Percentiles rank a stretch among this genome's conserved stretches.
phyloP scores from a whole-genome alignment of 805 yeast genomes.

The Hermanozyma aechmeae region DNA sequence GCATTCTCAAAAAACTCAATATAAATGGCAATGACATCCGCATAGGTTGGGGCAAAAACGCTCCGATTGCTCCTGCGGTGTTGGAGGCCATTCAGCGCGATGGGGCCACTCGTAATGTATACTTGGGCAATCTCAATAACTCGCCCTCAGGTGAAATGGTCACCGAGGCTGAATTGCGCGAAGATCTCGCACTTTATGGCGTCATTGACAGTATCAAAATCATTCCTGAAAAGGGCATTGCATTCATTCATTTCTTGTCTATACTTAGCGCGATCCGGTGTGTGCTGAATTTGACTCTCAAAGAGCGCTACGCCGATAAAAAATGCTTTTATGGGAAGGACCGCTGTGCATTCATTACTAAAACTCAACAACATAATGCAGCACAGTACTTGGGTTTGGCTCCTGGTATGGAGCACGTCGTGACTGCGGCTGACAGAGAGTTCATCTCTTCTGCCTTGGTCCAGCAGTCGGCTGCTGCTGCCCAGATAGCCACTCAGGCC shows the following conservation, averaged over 20 bases:
- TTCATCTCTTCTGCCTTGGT: constrained; percentile 66
- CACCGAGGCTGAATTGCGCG: constrained; percentile 56
- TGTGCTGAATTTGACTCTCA: constrained; percentile 62
- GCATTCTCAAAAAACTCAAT: constrained; percentile 71
- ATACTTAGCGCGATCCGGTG: constrained; percentile 81
- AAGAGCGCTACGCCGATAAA: constrained; percentile 61
- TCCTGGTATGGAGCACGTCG: constrained; percentile 77
- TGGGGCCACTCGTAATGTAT: constrained; percentile 91
- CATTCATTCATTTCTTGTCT: constrained; percentile 84
- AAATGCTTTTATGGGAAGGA: constrained; percentile 91
- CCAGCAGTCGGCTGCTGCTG: constrained; percentile 94
- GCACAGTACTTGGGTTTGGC: constrained; percentile 89
- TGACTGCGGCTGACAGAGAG: constrained; percentile 60
- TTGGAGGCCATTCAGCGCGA: constrained; percentile 69
- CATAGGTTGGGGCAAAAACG: constrained; percentile 89
- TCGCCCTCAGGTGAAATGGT: constrained; percentile 36
- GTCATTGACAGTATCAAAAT: constrained; percentile 78
- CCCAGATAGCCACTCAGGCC: constrained; percentile 91
- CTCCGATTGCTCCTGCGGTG: constrained; percentile 67
- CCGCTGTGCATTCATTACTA: constrained; percentile 88
- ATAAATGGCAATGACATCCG: constrained; percentile 76
- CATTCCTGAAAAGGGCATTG: constrained; percentile 71
- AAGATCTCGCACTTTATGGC: constrained; percentile 69
- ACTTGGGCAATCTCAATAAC: constrained; percentile 70
- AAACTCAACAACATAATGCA: constrained; percentile 94